Evolutionary conservation across 805 yeast species (phyloP), one percentile per base, ranked within the genome.

Genomic region (Candida coquimbonensis): DNA sequence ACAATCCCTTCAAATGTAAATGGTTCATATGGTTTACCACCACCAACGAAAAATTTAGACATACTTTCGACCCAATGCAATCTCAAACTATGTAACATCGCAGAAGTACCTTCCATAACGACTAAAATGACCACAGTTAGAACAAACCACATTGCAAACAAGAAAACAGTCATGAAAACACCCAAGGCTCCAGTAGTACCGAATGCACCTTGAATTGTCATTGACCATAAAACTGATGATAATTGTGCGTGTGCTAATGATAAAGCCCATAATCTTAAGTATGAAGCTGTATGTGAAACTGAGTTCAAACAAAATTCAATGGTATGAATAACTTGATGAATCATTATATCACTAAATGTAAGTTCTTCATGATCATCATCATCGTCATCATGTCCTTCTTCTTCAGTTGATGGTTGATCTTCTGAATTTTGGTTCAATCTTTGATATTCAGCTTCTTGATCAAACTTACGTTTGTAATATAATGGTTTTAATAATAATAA

Each of bases 31-130:
- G 87, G 78, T 52, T 79, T 74, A 55, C 99, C 99, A 65, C 91
- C 98, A 64, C 99, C 99, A 60, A 85, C 93, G 61, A 90, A 93
- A 70, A 84, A 95, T 71, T 93, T 93, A 49, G 97, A 88, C 99
- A 93, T 93, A 31, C 96, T 82, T 70, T 93, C 99, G 51, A 93
- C 99, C 99, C 99, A 93, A 66, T 93, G 99, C 60, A 93, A 77
- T 74, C 99, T 87, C 61, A 93, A 77, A 25, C 97, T 85, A 69
- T 93, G 99, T 61, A 93, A 78, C 99, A 93, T 93, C 33, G 99
- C 99, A 31, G 96, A 88, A 0, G 99, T 93, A 49, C 99, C 99
- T 68, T 93, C 99, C 99, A 93, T 93, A 45, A 86, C 72, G 16
- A 93, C 98, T 60, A 93, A 74, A 55, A 93, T 88, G 53, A 87